Evolutionary conservation across 257 asterid species (phyloP).

Genomic region (Plectranthus barbatus): DNA sequence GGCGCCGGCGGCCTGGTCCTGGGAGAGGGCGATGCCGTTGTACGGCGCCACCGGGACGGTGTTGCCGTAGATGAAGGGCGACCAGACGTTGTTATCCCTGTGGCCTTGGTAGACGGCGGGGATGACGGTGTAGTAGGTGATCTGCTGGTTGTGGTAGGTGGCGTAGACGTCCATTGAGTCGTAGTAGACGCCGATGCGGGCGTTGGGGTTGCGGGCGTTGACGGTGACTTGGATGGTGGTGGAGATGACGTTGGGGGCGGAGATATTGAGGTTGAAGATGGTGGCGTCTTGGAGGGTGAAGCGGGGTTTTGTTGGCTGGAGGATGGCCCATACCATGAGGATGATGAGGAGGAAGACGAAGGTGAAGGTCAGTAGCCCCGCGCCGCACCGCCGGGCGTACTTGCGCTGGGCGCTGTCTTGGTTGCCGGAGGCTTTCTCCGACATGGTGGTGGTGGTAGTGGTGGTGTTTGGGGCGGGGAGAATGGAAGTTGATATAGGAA

Average conservation of each 20-base stretch:
- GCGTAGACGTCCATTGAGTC: too few relatives aligned
- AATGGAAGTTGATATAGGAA: neutral
- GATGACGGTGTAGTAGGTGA: slow-evolving; percentile 61
- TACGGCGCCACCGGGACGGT: slow-evolving; percentile 82
- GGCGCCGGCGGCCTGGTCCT: slow-evolving; percentile 52
- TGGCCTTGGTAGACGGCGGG: slow-evolving; percentile 81
- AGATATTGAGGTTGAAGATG: slow-evolving; percentile 66
- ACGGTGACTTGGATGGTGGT: slow-evolving; percentile 66
- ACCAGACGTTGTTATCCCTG: slow-evolving; percentile 73
- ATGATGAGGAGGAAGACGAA: slow-evolving; percentile 43
- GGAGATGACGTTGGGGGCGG: slow-evolving; percentile 76
- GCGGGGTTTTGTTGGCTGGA: slow-evolving; percentile 73
- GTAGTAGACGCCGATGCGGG: slow-evolving; percentile 57
- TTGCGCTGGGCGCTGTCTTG: slow-evolving; percentile 34
- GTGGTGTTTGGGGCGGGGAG: neutral
- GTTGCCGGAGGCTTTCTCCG: slow-evolving; percentile 49
- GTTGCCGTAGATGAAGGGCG: slow-evolving; percentile 65
- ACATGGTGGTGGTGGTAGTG: slow-evolving; percentile 35
- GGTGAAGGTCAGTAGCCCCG: slow-evolving; percentile 19
- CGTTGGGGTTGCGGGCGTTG: slow-evolving; percentile 68
- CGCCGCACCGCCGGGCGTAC: slow-evolving; percentile 20
- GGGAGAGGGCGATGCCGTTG: slow-evolving; percentile 47
- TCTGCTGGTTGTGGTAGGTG: slow-evolving; percentile 66
- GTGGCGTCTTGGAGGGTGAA: too few relatives aligned
- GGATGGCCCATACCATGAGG: slow-evolving; percentile 62